Conservation (phyloP, 2,329 filamentous ascomycete genomes). For the Fusarium sp. region DNA sequence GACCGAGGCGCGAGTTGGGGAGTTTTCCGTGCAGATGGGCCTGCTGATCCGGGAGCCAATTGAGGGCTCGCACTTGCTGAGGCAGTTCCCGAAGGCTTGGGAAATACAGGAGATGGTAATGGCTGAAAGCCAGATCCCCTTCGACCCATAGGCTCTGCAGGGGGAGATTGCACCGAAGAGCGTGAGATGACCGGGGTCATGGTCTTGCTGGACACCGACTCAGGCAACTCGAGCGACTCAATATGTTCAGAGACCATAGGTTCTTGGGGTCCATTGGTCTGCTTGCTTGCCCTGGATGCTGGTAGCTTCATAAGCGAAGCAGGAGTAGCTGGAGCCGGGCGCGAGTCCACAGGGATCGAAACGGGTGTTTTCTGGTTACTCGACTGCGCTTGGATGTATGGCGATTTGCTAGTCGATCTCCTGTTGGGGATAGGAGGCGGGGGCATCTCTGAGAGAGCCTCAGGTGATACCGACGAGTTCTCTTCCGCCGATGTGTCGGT, state of each 20-base stretch:
- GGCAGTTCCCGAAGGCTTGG: conserved; percentile 55
- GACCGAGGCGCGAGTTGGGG: conserved; percentile 69
- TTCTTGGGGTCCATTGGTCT: conserved; percentile 57
- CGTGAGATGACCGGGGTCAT: conserved; percentile 58
- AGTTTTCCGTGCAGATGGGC: conserved; percentile 64
- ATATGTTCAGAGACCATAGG: conserved; percentile 65
- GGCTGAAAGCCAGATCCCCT: conserved; percentile 66
- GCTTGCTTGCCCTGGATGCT: conserved; percentile 65
- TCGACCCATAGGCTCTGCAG: conserved; percentile 56
- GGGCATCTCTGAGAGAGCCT: conserved; percentile 74
- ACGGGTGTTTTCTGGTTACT: conserved; percentile 46
- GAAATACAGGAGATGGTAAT: conserved; percentile 63
- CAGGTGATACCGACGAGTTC: conserved; percentile 74
- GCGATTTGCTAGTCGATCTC: conserved; percentile 74
- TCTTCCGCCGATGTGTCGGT: conserved; percentile 71
- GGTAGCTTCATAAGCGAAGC: conserved; percentile 87
- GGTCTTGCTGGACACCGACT: conserved; percentile 65
- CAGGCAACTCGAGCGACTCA: conserved; percentile 76
- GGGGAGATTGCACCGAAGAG: conserved; percentile 54
- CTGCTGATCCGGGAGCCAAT: conserved; percentile 65
- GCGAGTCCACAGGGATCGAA: conserved; percentile 41
- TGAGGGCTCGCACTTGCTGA: conserved; percentile 78
- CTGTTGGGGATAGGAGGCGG: conserved; percentile 76
- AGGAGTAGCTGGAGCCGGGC: conserved; percentile 70
- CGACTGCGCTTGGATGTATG: conserved; percentile 72